Evolutionary conservation across 768 basidiomycete genomes (phyloP).

Genomic region (Tulasnella sp.): DNA sequence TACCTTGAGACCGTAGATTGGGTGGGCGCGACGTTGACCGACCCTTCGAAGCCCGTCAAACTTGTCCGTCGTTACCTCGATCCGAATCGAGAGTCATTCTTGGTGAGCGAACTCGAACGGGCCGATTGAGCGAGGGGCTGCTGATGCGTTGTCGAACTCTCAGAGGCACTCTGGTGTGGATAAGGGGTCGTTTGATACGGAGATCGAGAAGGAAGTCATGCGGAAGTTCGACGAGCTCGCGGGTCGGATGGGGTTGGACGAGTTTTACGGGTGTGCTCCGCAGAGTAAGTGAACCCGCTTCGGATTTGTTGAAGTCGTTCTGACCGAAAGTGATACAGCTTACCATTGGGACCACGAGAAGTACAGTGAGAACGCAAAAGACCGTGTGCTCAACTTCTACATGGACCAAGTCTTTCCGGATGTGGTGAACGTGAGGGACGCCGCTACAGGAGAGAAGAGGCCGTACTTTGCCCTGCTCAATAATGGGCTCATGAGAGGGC

Average conservation of each 20-base stretch:
- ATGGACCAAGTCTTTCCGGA: constrained; percentile 1
- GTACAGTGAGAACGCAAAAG: neutral
- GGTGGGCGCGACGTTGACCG: neutral
- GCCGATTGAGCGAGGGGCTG: neutral
- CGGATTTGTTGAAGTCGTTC: neutral
- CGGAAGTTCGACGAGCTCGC: neutral
- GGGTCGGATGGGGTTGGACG: neutral
- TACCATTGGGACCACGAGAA: neutral
- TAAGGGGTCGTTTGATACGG: neutral
- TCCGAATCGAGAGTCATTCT: neutral
- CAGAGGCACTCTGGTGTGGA: neutral
- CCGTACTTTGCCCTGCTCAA: constrained; percentile 4
- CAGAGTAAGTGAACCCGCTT: neutral
- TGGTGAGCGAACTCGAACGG: neutral
- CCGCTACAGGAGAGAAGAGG: neutral
- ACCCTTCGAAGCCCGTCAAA: neutral
- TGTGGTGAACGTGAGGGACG: neutral
- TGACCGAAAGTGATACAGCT: neutral
- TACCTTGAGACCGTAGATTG: constrained; percentile 7
- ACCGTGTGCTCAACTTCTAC: constrained; percentile 1
- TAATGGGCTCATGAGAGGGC: constrained; percentile 1
- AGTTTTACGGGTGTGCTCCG: neutral
- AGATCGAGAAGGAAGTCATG: neutral
- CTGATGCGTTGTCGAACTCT: neutral
- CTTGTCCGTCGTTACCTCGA: neutral